Evolutionary conservation across 345 rosid genomes (phyloP), one percentile per base, ranked within the genome.

Genomic region (Brassica carinata): DNA sequence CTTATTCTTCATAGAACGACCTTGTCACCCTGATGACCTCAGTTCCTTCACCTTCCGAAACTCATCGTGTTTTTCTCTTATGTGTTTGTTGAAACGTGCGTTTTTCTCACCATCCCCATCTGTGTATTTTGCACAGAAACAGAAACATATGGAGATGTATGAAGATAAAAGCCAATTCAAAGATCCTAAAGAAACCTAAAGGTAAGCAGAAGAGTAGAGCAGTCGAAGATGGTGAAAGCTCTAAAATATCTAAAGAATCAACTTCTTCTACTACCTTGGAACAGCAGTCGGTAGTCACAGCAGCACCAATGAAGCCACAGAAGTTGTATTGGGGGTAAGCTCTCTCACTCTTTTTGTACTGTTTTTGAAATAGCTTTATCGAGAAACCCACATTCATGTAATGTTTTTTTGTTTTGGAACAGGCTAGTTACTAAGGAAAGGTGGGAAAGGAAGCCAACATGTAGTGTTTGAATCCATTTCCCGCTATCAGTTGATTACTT

Each of bases 11-110:
- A 2, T 85, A 48, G 36, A 90, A 73, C 3, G 98, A 92, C 34
- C 94, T 94, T 34, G 87, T 34, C 38, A 34, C 7, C 38, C 38
- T 34, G 38, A 34, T 34, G 38, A 83, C 79, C 86, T 79, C 76
- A 94, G 89, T 81, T 96, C 98, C 78, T 88, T 92, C 65, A 94
- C 95, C 74, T 85, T 92, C 76, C 76, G 89, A 83, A 88, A 92
- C 87, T 96, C 98, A 68, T 96, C 88, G 65, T 96, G 92, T 71
- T 96, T 97, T 57, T 82, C 95, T 79, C 87, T 83, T 76, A 98
- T 87, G 26, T 84, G 99, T 82, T 91, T 96, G 83, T 72, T 89
- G 81, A 96, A 96, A 63, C 85, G 87, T 77, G 70, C 79, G 75
- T 76, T 84, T 77, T 74, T 83, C 53, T 71, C 89, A 5, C 82